Evolutionary conservation across 1,284 basidiomycete genomes (phyloP).

Genomic region (Ustilago cynodontis): DNA sequence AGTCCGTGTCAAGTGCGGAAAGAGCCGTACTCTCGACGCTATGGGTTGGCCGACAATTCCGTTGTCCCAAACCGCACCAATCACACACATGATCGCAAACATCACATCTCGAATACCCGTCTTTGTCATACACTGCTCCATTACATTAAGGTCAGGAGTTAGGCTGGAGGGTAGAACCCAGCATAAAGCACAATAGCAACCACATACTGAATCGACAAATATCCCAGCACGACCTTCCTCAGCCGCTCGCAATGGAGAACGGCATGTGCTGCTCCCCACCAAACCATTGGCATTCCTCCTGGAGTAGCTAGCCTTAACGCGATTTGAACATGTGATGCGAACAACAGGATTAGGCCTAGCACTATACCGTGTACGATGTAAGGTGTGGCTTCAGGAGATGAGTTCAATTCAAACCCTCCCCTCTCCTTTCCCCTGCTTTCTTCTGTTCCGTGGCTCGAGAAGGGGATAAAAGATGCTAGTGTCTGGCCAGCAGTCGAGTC

Average conservation of each 20-base stretch:
- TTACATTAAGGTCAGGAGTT: background rate
- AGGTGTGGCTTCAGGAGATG: conserved; percentile 71
- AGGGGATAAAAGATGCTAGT: conserved; percentile 56
- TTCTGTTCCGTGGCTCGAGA: background rate
- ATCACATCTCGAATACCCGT: too few species aligned
- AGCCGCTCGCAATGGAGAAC: conserved; percentile 72
- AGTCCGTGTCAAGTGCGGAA: background rate
- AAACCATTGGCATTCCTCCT: conserved; percentile 78
- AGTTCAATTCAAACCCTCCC: background rate
- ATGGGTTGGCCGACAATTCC: conserved; percentile 10
- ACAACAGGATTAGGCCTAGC: conserved; percentile 76
- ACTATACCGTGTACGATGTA: conserved; percentile 79
- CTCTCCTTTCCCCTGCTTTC: background rate
- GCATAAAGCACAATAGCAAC: conserved; percentile 84
- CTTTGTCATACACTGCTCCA: background rate
- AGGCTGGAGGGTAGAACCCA: conserved; percentile 90
- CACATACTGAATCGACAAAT: conserved; percentile 82
- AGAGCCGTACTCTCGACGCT: conserved; percentile 19
- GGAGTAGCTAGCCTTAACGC: conserved; percentile 82
- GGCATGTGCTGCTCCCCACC: conserved; percentile 81
- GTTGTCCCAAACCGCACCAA: conserved; percentile 2
- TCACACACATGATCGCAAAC: conserved; percentile 12
- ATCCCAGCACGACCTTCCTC: conserved; percentile 74
- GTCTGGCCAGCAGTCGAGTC: background rate
- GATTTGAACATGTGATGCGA: conserved; percentile 91